Conservation (phyloP, 2,329 filamentous ascomycete genomes). For the Cladorrhinum sp. region DNA sequence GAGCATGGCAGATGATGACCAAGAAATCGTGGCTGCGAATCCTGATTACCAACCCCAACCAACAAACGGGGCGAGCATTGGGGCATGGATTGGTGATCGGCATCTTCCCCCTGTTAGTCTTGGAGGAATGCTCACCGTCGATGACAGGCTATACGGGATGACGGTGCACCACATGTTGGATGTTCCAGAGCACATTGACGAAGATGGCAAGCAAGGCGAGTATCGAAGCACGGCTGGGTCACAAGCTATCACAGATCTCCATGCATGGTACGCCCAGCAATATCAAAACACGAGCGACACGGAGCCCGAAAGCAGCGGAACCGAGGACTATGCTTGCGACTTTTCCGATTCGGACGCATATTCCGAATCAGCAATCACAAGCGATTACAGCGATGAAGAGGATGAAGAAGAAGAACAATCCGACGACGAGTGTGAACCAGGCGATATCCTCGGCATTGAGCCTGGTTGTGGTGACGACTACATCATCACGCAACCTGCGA, state of each 20-base stretch:
- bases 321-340: constrained; percentile 57
- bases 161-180: constrained; percentile 97
- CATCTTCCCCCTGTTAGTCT: constrained; percentile 90
- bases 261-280: constrained; percentile 42
- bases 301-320: constrained; percentile 42
- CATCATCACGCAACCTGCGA: constrained; percentile 83
- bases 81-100: constrained; percentile 79
- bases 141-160: constrained; percentile 85
- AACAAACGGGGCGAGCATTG: constrained; percentile 85
- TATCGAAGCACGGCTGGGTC: constrained; percentile 39
- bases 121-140: constrained; percentile 81
- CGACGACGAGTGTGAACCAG: constrained; percentile 47
- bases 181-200: constrained; percentile 49
- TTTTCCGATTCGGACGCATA: constrained; percentile 63
- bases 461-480: constrained; percentile 73
- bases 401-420: constrained; percentile 56
- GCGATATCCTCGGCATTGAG: constrained; percentile 76
- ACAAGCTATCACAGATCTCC: constrained; percentile 35
- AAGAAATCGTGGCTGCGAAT: constrained; percentile 54
- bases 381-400: constrained; percentile 46
- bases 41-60: constrained; percentile 76
- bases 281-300: constrained; percentile 36
- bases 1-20: constrained; percentile 42
- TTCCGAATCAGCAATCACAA: constrained; percentile 52
- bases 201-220: constrained; percentile 23